Evolutionary conservation across 2,329 filamentous ascomycete species (phyloP).

Genomic region (Westerdykella aurantiaca): DNA sequence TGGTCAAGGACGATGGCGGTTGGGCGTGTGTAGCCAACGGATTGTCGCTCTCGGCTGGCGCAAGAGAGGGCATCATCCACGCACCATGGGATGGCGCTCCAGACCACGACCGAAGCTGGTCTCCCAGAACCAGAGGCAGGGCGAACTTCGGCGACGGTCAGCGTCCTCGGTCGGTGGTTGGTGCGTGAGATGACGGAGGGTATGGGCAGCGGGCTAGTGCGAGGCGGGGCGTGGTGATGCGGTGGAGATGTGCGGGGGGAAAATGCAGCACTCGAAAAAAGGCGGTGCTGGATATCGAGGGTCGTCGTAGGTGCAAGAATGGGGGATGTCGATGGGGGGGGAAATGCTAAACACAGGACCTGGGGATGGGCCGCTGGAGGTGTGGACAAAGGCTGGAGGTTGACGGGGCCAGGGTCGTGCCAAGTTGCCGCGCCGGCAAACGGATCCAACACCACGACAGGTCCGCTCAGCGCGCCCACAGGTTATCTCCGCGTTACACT

Average conservation of each 20-base stretch:
- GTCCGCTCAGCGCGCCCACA: too few species aligned
- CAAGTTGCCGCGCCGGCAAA: conserved; percentile 11
- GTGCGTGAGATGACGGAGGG: conserved; percentile 2
- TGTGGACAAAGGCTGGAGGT: conserved; percentile 16
- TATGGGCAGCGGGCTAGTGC: conserved; percentile 15
- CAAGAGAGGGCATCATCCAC: conserved; percentile 47
- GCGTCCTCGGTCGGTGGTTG: conserved; percentile 11
- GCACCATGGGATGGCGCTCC: conserved; percentile 31
- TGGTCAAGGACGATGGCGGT: conserved; percentile 19
- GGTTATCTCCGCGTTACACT: too few species aligned
- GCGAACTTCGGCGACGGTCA: conserved; percentile 20
- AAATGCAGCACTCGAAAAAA: conserved; percentile 1
- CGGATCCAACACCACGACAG: conserved; percentile 7
- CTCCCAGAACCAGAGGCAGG: conserved; percentile 19
- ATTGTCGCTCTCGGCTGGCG: conserved; percentile 43
- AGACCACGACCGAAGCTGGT: conserved; percentile 25
- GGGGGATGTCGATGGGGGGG: conserved; percentile 3
- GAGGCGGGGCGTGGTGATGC: neutral
- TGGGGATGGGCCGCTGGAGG: conserved; percentile 4
- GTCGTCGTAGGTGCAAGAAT: conserved; percentile 7
- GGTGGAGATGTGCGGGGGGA: neutral
- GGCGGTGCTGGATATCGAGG: neutral
- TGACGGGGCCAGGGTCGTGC: conserved; percentile 7
- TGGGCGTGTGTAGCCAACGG: conserved; percentile 23
- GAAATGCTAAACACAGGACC: neutral